Percentiles rank a stretch among this genome's conserved stretches.
Evolutionary conservation across 176 grass and related monocot species (phyloP).

Genomic region (Rhynchospora breviuscula): DNA sequence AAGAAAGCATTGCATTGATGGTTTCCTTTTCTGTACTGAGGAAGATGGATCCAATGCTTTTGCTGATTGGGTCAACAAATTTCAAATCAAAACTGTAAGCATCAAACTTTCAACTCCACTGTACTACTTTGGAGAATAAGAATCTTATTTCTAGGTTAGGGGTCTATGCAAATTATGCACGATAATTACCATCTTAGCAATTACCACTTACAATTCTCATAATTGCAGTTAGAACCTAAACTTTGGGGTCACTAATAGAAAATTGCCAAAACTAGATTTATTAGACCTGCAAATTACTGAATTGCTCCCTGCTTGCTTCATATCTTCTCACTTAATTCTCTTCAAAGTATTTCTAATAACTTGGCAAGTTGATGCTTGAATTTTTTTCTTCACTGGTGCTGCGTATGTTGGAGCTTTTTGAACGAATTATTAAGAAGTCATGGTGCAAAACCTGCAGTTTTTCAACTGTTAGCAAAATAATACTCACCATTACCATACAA

Average conservation of each 20-base stretch:
- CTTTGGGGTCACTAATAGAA: not conserved
- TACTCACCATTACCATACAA: not conserved
- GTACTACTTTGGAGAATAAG: not conserved
- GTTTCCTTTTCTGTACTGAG: constrained; percentile 60
- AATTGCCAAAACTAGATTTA: not conserved
- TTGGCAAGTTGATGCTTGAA: not conserved
- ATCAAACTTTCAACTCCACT: not conserved
- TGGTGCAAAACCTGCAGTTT: not conserved
- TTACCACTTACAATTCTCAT: not conserved
- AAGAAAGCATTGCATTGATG: constrained; percentile 80
- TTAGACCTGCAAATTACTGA: not conserved
- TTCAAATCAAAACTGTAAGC: constrained; percentile 68
- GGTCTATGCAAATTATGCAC: not conserved
- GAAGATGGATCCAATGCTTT: constrained; percentile 81
- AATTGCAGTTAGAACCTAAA: not conserved
- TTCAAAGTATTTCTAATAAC: not conserved
- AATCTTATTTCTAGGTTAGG: not conserved
- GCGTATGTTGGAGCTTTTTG: not conserved
- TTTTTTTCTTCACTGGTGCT: not conserved
- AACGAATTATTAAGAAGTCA: not conserved
- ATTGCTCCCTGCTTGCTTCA: not conserved
- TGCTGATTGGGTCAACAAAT: constrained; percentile 54
- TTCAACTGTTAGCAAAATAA: constrained; percentile 3
- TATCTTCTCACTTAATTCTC: not conserved
- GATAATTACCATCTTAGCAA: not conserved